A percentile compares a stretch with the other conserved stretches of the same genome.
phyloP scores from a whole-genome alignment of 108 stramenopile genomes.

The Nannochloropsis salina region DNA sequence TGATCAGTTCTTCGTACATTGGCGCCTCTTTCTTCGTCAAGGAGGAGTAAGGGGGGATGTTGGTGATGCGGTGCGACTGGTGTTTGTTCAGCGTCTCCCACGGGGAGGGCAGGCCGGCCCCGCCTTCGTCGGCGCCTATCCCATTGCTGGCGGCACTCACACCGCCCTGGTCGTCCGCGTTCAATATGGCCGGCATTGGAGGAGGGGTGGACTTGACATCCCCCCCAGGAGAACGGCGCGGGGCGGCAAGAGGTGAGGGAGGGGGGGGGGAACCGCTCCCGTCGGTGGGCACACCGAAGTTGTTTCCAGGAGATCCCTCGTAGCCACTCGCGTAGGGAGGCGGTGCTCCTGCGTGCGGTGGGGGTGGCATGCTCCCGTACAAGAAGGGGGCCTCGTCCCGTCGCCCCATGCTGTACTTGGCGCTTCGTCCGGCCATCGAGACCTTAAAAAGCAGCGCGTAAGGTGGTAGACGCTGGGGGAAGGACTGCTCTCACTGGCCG shows the following conservation, averaged over 20 bases:
- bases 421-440: not conserved
- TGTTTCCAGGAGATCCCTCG: not conserved
- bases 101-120: not conserved
- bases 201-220: not conserved
- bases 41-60: not conserved
- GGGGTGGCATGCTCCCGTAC: not conserved
- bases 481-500: no score
- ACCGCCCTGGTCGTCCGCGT: not conserved
- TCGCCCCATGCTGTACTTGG: conserved; percentile 8
- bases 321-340: conserved; percentile 10
- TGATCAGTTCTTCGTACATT: conserved; percentile 23
- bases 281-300: not conserved
- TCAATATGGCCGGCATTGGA: not conserved
- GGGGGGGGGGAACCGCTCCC: not conserved
- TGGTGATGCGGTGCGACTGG: not conserved
- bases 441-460: not conserved
- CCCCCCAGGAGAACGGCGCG: not conserved
- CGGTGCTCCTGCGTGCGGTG: not conserved
- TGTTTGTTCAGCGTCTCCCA: not conserved
- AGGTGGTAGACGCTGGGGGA: no score
- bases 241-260: not conserved
- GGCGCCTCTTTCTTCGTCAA: conserved; percentile 21
- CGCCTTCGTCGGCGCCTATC: not conserved
- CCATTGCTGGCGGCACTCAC: not conserved
- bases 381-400: not conserved